These are phyloP conservation scores for Aureobasidium pullulans DNA, from an alignment of 2,329 filamentous ascomycete genomes.

Conservation along the genomic window DNA sequence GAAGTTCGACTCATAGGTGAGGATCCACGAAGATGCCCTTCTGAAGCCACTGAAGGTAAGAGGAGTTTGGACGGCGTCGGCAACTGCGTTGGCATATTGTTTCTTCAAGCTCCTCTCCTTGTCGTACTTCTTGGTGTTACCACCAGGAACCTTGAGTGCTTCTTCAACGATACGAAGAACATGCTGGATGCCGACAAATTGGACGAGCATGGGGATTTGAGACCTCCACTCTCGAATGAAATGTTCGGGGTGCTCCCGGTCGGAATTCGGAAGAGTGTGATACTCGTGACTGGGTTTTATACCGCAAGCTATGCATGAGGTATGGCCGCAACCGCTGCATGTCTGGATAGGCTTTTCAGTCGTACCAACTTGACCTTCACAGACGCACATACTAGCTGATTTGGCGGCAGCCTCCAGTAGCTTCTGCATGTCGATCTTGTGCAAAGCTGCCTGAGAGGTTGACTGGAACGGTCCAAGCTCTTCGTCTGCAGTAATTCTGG, in stretches of 20 bases:
- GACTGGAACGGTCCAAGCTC: not conserved
- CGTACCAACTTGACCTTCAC: constrained; percentile 44
- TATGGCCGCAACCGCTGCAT: constrained; percentile 48
- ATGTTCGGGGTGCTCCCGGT: constrained; percentile 32
- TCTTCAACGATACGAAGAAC: not conserved
- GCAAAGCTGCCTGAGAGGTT: not conserved
- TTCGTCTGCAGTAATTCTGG: not conserved
- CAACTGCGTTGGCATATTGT: constrained; percentile 27
- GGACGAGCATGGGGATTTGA: constrained; percentile 32
- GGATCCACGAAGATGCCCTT: constrained; percentile 32
- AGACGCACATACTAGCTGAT: constrained; percentile 40
- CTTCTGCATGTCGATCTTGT: not conserved
- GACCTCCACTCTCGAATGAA: constrained; percentile 40
- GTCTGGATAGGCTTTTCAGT: constrained; percentile 34
- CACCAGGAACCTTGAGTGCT: not conserved
- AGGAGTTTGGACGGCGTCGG: constrained; percentile 26
- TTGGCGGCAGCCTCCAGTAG: constrained; percentile 1
- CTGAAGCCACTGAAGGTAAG: constrained; percentile 30
- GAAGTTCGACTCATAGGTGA: constrained; percentile 31
- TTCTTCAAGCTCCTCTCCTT: not conserved
- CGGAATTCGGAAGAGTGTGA: not conserved
- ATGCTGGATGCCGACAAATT: not conserved
- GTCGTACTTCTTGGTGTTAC: not conserved
- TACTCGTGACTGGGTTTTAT: constrained; percentile 49
- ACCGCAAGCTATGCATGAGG: constrained; percentile 47